A percentile compares a stretch with the other conserved stretches of the same genome.
Conservation (phyloP, 305 asterid genomes). For the Fraxinus velutina region DNA sequence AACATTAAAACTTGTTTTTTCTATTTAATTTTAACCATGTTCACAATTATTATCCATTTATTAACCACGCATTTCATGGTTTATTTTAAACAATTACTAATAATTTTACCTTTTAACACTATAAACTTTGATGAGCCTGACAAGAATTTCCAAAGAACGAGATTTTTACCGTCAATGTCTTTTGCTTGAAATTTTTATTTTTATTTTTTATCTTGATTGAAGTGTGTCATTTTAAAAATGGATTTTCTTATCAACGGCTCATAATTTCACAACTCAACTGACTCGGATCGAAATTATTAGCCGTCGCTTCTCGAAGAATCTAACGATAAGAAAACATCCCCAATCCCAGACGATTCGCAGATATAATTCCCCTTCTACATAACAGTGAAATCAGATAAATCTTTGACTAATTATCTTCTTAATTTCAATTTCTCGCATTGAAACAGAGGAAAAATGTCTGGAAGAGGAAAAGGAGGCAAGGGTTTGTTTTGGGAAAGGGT, state of each 20-base stretch:
- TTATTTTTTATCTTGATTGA: background rate
- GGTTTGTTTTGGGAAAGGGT: slow-evolving; percentile 59
- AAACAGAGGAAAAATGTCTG: slow-evolving; percentile 34
- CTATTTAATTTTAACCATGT: background rate
- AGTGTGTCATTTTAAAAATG: background rate
- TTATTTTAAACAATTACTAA: background rate
- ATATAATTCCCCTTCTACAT: background rate
- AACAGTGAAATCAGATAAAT: background rate
- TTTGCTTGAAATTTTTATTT: background rate
- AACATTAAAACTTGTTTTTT: background rate
- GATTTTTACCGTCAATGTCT: background rate
- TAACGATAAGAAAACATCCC: slow-evolving; percentile 24
- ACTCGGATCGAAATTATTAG: slow-evolving; percentile 23
- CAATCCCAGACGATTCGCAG: background rate
- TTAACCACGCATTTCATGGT: background rate
- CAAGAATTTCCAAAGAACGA: background rate
- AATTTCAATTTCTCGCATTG: background rate
- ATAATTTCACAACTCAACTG: background rate
- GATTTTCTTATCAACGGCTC: slow-evolving; percentile 21
- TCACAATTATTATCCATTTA: background rate
- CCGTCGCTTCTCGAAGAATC: slow-evolving; percentile 32
- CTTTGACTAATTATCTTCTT: background rate
- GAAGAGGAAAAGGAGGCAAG: slow-evolving; percentile 57
- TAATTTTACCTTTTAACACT: background rate
- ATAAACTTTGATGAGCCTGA: background rate